Evolutionary conservation across 129 eudicot species (phyloP).

Genomic region (Flaveria linearis): DNA sequence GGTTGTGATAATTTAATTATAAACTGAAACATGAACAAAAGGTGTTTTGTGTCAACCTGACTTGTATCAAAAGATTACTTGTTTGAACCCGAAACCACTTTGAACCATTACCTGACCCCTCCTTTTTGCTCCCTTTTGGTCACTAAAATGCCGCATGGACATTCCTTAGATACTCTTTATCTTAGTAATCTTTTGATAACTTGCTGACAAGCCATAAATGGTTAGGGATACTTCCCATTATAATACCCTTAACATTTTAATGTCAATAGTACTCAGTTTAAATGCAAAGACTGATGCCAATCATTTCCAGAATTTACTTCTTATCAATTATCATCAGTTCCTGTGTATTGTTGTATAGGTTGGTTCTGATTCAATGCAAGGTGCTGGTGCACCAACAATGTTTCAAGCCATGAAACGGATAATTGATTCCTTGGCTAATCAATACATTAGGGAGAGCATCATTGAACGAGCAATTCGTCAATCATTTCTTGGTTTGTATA

Average conservation of each 20-base stretch:
- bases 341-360: constrained; percentile 54
- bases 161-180: neutral
- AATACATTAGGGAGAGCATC: constrained; percentile 54
- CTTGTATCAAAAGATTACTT: neutral
- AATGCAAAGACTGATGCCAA: constrained; percentile 10
- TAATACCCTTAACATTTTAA: neutral
- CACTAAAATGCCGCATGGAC: constrained; percentile 13
- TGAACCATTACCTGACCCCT: neutral
- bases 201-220: constrained; percentile 18
- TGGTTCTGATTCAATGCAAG: constrained; percentile 90
- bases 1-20: neutral
- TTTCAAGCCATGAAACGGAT: constrained; percentile 92
- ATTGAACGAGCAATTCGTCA: constrained; percentile 83
- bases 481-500: constrained; percentile 77
- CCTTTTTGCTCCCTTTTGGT: constrained; percentile 3
- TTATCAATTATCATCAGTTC: constrained; percentile 15
- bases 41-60: neutral
- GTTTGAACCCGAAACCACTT: neutral
- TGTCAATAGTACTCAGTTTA: constrained; percentile 6
- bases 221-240: neutral
- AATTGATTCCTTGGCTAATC: constrained; percentile 57
- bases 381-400: constrained; percentile 99
- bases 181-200: constrained; percentile 1
- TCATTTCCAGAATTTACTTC: neutral
- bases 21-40: neutral